A percentile compares a stretch with the other conserved stretches of the same genome.
These are phyloP conservation scores for Cynanchum wilfordii DNA, from an alignment of 257 asterid species.

Conservation along the genomic window DNA sequence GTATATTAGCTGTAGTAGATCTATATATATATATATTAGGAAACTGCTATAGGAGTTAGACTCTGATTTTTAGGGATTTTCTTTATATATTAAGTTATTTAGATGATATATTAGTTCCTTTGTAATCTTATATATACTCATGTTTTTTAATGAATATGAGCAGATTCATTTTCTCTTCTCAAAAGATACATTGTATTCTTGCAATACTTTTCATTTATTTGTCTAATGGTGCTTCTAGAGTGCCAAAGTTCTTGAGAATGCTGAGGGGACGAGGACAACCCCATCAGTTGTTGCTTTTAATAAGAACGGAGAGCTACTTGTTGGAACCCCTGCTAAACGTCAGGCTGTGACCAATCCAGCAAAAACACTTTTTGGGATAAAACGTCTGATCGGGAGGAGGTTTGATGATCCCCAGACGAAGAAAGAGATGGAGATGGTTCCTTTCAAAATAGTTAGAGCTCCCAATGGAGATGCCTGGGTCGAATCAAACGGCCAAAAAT, in stretches of 20 bases:
- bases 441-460: constrained; percentile 19
- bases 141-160: too few relatives aligned
- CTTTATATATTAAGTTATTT: too few relatives aligned
- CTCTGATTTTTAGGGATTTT: too few relatives aligned
- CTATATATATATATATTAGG: too few relatives aligned
- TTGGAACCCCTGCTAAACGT: constrained; percentile 23
- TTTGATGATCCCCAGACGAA: constrained; percentile 23
- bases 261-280: constrained; percentile 23
- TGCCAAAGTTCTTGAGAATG: constrained; percentile 20
- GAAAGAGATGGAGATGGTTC: constrained; percentile 26
- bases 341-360: constrained; percentile 21
- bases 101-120: too few relatives aligned
- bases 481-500: constrained; percentile 18
- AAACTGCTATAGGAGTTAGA: too few relatives aligned
- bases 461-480: constrained; percentile 25
- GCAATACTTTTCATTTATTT: too few relatives aligned
- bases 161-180: too few relatives aligned
- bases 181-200: too few relatives aligned
- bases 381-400: constrained; percentile 20
- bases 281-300: constrained; percentile 23
- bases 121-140: too few relatives aligned
- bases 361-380: constrained; percentile 22
- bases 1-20: too few relatives aligned
- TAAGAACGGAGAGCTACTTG: constrained; percentile 17
- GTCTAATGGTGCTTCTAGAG: neutral